A percentile compares a stretch with the other conserved stretches of the same genome.
Conservation (phyloP, 2,329 filamentous ascomycete genomes). For the Dendryphion nanum region DNA sequence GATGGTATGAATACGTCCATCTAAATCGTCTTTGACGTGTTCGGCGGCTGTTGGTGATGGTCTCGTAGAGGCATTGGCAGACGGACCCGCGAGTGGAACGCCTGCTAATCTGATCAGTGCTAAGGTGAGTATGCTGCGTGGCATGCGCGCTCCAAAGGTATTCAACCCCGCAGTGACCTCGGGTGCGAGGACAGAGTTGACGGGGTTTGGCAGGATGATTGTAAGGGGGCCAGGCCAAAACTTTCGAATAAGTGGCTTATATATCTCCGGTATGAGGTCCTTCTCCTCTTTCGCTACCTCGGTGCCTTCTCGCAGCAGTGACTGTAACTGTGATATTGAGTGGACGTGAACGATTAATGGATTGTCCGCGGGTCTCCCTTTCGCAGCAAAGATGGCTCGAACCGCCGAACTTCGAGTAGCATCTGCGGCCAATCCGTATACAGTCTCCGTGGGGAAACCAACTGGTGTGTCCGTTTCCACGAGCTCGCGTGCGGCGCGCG, state of each 20-base stretch:
- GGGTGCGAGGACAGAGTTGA: constrained; percentile 70
- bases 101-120: constrained; percentile 79
- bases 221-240: constrained; percentile 98
- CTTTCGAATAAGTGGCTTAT: constrained; percentile 70
- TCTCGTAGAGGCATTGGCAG: constrained; percentile 90
- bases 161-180: constrained; percentile 84
- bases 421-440: constrained; percentile 95
- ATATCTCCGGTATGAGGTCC: constrained; percentile 68
- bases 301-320: constrained; percentile 49
- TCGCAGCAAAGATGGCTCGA: constrained; percentile 86
- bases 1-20: constrained; percentile 79
- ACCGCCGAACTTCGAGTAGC: constrained; percentile 83
- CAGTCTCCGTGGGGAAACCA: constrained; percentile 95
- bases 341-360: constrained; percentile 91
- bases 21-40: constrained; percentile 83
- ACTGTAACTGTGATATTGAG: constrained; percentile 73
- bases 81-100: constrained; percentile 82
- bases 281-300: background rate
- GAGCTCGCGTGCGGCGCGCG: constrained; percentile 65
- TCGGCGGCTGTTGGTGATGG: constrained; percentile 88
- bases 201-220: constrained; percentile 77
- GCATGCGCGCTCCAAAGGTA: constrained; percentile 91
- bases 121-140: constrained; percentile 77
- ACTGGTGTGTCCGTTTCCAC: constrained; percentile 70
- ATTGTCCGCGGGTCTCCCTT: constrained; percentile 89